Conservation (phyloP, 2,329 filamentous ascomycete genomes). For the Arachnopeziza araneosa region DNA sequence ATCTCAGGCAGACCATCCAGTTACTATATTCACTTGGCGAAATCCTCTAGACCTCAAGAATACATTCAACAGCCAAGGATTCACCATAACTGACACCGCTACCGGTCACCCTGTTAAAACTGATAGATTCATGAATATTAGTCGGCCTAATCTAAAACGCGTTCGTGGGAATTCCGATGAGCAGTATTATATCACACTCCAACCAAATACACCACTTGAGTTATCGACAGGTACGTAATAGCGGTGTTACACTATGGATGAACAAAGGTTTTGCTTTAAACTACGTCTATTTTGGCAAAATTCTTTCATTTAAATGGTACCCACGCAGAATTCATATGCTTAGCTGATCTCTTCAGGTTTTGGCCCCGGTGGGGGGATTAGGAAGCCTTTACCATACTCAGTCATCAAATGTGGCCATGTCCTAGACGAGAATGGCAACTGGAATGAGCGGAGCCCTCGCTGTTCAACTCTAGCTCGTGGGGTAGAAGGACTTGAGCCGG, state of each 20-base stretch:
- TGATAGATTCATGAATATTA: not conserved
- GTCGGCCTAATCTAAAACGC: not conserved
- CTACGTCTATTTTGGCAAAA: too few species aligned
- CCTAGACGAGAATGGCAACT: not conserved
- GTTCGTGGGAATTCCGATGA: not conserved
- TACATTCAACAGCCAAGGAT: not conserved
- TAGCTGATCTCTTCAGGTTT: not conserved
- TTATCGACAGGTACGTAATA: not conserved
- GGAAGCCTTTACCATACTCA: not conserved
- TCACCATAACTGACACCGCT: not conserved
- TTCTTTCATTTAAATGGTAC: too few species aligned
- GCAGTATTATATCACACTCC: not conserved
- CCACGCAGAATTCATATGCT: not conserved
- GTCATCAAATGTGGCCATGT: not conserved
- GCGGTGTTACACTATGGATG: not conserved
- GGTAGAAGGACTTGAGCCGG: not conserved
- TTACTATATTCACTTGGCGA: not conserved
- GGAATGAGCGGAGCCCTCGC: not conserved
- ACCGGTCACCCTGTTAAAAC: not conserved
- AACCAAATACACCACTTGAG: not conserved
- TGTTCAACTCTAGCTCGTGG: not conserved
- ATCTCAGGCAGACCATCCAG: not conserved
- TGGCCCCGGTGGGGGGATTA: not conserved
- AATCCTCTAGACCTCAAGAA: not conserved
- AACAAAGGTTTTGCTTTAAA: not conserved